Evolutionary conservation across 2,329 filamentous ascomycete species (phyloP).

Genomic region (Boeremia lycopersici): DNA sequence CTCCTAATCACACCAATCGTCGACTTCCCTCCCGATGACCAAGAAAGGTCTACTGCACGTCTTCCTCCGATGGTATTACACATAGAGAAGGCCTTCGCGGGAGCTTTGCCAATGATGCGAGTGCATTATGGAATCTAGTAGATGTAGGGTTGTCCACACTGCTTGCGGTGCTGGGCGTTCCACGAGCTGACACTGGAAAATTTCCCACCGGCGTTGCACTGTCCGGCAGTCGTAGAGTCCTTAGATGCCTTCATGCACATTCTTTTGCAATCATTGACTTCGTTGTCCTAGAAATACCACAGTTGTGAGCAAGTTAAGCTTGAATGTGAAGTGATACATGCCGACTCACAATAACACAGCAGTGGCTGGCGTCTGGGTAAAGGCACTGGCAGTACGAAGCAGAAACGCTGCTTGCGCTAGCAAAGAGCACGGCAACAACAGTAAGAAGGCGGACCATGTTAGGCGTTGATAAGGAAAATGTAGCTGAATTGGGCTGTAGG

Average conservation of each 20-base stretch:
- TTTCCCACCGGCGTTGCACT: constrained; percentile 10
- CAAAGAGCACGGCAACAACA: constrained; percentile 9
- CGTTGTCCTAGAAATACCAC: constrained; percentile 4
- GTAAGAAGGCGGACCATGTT: constrained; percentile 9
- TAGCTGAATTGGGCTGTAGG: not conserved
- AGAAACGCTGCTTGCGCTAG: constrained; percentile 7
- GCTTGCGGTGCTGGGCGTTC: constrained; percentile 6
- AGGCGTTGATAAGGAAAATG: constrained; percentile 7
- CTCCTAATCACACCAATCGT: not conserved
- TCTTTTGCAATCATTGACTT: constrained; percentile 11
- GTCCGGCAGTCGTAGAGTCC: constrained; percentile 9
- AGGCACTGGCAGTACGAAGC: constrained; percentile 12
- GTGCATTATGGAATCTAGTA: constrained; percentile 1
- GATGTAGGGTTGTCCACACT: constrained; percentile 10
- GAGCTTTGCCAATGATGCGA: constrained; percentile 2
- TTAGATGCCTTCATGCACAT: constrained; percentile 10
- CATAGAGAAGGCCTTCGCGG: constrained; percentile 1
- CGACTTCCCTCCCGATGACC: constrained; percentile 6
- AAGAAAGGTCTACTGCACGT: constrained; percentile 3
- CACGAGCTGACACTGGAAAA: constrained; percentile 10
- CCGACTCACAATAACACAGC: constrained; percentile 10
- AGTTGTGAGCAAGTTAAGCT: constrained; percentile 6
- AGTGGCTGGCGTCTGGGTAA: constrained; percentile 9
- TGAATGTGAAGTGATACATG: constrained; percentile 4
- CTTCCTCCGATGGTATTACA: constrained; percentile 4